phyloP scores from a whole-genome alignment of 106 monocot genomes.

The Dendrobium officinale region DNA sequence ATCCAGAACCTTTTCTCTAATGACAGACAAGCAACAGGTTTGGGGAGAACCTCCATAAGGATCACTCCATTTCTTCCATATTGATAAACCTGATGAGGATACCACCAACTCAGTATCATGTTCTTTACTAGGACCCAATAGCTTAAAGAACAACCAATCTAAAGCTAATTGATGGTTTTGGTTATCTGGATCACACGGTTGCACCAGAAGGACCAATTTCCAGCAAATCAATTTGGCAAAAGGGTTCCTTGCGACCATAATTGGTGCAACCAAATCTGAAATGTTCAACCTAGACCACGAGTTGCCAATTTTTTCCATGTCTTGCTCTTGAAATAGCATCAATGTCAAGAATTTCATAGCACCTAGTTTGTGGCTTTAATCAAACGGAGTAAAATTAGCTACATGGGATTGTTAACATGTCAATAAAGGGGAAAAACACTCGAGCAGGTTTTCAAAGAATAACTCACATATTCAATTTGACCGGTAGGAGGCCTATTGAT shows the following conservation, averaged over 20 bases:
- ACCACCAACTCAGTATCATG: conserved; percentile 32
- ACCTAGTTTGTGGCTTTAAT: conserved; percentile 22
- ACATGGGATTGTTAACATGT: background rate
- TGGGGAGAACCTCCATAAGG: conserved; percentile 1
- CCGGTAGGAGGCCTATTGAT: conserved; percentile 62
- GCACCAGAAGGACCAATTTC: conserved; percentile 58
- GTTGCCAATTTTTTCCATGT: conserved; percentile 23
- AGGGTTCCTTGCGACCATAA: conserved; percentile 54
- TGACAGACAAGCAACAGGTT: conserved; percentile 48
- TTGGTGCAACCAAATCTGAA: conserved; percentile 50
- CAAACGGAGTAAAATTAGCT: conserved; percentile 12
- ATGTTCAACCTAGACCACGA: conserved; percentile 65
- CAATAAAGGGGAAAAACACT: background rate
- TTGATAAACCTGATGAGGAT: conserved; percentile 40
- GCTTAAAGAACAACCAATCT: conserved; percentile 73
- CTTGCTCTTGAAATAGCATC: conserved; percentile 43
- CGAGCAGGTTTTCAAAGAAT: background rate
- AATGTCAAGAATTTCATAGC: conserved; percentile 34
- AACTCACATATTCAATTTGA: conserved; percentile 38
- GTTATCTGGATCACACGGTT: conserved; percentile 10
- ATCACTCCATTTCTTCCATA: conserved; percentile 48
- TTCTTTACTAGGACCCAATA: conserved; percentile 33
- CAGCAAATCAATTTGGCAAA: conserved; percentile 54
- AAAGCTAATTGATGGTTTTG: conserved; percentile 27
- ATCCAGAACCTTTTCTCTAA: conserved; percentile 29